Evolutionary conservation across 2,329 filamentous ascomycete genomes (phyloP).

Genomic region (Verticillium longisporum): DNA sequence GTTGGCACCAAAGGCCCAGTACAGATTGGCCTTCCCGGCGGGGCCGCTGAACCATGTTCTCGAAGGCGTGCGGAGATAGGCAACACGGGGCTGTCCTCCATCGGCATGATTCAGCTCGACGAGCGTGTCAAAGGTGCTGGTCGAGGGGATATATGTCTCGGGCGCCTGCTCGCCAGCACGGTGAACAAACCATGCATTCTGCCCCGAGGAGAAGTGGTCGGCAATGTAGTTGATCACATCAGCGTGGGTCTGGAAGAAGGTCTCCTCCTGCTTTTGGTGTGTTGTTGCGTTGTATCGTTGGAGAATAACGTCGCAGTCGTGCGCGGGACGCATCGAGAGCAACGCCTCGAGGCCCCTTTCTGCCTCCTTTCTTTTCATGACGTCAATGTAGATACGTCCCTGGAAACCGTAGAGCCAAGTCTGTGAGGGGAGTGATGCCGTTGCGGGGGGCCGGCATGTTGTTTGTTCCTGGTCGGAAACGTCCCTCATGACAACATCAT

Average conservation of each 20-base stretch:
- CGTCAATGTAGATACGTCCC: slow-evolving; percentile 23
- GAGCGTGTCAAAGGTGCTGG: slow-evolving; percentile 9
- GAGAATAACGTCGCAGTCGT: background rate
- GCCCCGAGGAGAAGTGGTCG: background rate
- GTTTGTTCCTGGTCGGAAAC: background rate
- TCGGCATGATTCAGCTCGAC: slow-evolving; percentile 4
- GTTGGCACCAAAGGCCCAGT: slow-evolving; percentile 11
- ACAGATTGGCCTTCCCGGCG: background rate
- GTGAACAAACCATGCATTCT: slow-evolving; percentile 15
- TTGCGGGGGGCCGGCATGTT: no score
- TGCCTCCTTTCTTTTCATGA: background rate
- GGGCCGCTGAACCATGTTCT: background rate
- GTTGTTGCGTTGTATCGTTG: background rate
- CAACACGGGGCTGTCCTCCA: background rate
- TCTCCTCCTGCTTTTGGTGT: slow-evolving; percentile 3
- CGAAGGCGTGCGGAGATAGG: slow-evolving; percentile 6
- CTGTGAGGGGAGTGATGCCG: background rate
- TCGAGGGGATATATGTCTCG: slow-evolving; percentile 14
- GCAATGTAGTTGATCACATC: background rate
- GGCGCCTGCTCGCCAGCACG: slow-evolving; percentile 2
- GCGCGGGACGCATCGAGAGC: background rate
- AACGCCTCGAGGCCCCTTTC: background rate
- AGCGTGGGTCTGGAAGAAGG: slow-evolving; percentile 9
- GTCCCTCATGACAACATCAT: background rate
- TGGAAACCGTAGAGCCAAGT: slow-evolving; percentile 17